Percentiles rank a stretch among this genome's conserved stretches.
Conservation (phyloP, 495 filamentous ascomycete species). For the Tuber brumale region DNA sequence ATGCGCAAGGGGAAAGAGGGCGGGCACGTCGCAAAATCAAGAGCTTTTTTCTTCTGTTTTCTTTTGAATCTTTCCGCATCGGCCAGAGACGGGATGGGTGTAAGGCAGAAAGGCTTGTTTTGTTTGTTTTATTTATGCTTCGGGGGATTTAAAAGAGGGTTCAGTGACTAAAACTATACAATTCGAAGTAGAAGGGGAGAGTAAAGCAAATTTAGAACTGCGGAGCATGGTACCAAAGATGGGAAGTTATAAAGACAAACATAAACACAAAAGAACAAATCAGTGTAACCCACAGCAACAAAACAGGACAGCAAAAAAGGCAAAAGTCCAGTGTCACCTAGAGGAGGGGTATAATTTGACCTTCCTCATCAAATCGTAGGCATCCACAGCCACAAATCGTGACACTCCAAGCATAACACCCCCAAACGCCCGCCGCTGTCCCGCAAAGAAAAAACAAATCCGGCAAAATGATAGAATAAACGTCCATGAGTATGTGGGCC, state of each 20-base stretch:
- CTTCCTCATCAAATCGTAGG: neutral
- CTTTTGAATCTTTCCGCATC: neutral
- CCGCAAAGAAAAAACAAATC: neutral
- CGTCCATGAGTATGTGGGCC: neutral
- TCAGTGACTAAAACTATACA: neutral
- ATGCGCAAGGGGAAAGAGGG: neutral
- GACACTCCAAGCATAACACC: neutral
- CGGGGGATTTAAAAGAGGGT: neutral
- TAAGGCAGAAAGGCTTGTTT: neutral
- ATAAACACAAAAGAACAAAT: neutral
- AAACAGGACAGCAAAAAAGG: neutral
- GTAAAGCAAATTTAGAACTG: neutral
- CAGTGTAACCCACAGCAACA: neutral
- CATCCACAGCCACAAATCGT: neutral
- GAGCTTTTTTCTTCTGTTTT: neutral
- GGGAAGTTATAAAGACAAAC: neutral
- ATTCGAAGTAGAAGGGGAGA: neutral
- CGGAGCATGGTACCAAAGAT: neutral
- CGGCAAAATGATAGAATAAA: neutral
- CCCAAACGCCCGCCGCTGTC: neutral
- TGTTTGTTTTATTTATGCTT: neutral
- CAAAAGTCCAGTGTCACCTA: neutral
- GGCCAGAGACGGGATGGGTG: neutral
- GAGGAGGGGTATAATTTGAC: neutral
- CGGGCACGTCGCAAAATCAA: neutral